phyloP scores from a whole-genome alignment of 805 yeast species.

The Teunomyces tritomae region DNA sequence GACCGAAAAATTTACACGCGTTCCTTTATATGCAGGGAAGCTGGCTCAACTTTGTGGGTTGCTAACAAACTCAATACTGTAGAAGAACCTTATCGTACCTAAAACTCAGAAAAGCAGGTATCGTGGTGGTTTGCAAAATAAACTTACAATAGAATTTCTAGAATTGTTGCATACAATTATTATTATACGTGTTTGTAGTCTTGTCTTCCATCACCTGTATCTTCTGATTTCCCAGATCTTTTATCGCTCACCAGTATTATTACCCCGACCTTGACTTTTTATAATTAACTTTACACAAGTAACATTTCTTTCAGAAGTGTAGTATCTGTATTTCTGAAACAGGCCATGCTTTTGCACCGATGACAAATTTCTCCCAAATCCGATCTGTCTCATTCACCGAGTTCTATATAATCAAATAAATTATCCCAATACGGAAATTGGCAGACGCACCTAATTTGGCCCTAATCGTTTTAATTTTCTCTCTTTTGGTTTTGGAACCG shows the following conservation, averaged over 20 bases:
- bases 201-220: neutral
- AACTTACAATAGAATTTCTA: neutral
- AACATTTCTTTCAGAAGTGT: too few relatives aligned
- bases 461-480: neutral
- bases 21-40: neutral
- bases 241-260: neutral
- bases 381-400: neutral
- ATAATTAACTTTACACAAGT: too few relatives aligned
- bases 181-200: neutral
- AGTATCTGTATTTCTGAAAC: too few relatives aligned
- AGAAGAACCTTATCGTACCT: neutral
- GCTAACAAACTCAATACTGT: neutral
- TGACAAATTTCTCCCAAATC: too few relatives aligned
- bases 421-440: neutral
- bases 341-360: too few relatives aligned
- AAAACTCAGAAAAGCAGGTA: neutral
- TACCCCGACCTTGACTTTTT: neutral
- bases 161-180: neutral
- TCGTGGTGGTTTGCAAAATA: neutral
- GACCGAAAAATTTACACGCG: slow-evolving; percentile 4
- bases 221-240: neutral
- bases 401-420: neutral
- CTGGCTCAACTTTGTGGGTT: neutral
- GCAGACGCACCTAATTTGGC: neutral
- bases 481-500: too few relatives aligned